Evolutionary conservation across 2,329 filamentous ascomycete species (phyloP).

Genomic region (Colletotrichum graminicola): DNA sequence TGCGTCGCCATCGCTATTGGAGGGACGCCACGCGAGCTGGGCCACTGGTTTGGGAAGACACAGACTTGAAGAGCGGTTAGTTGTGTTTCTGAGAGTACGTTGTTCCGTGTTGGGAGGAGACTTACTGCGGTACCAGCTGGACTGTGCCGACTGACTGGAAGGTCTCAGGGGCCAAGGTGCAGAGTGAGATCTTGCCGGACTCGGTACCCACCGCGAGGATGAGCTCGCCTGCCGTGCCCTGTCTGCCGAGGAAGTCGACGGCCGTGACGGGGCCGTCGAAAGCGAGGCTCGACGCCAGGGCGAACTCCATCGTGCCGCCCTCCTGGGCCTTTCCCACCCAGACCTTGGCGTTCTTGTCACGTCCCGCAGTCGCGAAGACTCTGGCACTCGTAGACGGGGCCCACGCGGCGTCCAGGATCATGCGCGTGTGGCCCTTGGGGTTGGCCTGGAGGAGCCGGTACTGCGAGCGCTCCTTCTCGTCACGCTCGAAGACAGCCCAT

Average conservation of each 20-base stretch:
- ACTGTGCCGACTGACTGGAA: conserved; percentile 53
- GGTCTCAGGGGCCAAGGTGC: conserved; percentile 55
- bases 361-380: conserved; percentile 86
- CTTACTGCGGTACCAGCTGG: conserved; percentile 55
- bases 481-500: conserved; percentile 83
- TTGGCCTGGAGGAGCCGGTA: conserved; percentile 76
- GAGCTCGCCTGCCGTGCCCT: conserved; percentile 49
- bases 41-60: conserved; percentile 74
- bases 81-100: background rate
- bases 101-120: conserved; percentile 12
- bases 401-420: conserved; percentile 94
- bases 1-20: conserved; percentile 36
- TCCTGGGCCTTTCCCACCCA: conserved; percentile 63
- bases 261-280: conserved; percentile 75
- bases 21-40: conserved; percentile 77
- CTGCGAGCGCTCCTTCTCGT: conserved; percentile 48
- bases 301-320: conserved; percentile 57
- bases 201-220: conserved; percentile 71
- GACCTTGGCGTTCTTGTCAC: conserved; percentile 86
- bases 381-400: conserved; percentile 64
- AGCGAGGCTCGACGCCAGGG: conserved; percentile 65
- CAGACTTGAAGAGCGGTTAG: conserved; percentile 53
- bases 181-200: conserved; percentile 60
- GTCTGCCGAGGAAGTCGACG: conserved; percentile 69
- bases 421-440: conserved; percentile 87